Base-by-base conservation (phyloP, 768 basidiomycete species). In the Podaxis sp. region DNA sequence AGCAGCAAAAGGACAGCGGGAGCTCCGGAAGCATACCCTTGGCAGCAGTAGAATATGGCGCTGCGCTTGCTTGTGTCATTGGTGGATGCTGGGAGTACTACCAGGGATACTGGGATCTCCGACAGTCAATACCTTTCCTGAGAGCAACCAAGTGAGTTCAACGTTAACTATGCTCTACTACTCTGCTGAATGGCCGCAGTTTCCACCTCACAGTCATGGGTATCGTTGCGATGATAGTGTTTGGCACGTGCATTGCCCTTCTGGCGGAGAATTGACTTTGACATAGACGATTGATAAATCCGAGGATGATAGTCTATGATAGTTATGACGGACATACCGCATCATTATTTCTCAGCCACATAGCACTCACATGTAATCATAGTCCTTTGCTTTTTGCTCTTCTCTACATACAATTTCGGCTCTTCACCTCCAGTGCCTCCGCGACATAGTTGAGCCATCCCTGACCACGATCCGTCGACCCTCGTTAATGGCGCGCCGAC, bases 31-130 rank as follows among this genome's bases (percentile, higher is more conserved):
- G 75, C 10, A 62, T 85, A 2, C 82, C 86, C 5, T 74, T 87
- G 13, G 85, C 87, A 3, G 75, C 78, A 20, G 69, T 90, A 3
- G 79, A 87, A 63, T 76, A 87, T 53, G 70, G 72, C 13, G 83
- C 86, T 4, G 82, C 88, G 8, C 61, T 89, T 15, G 75, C 77
- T 12, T 80, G 83, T 17, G 78, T 91, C 22, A 73, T 70, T 8
- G 87, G 82, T 1, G 89, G 88, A 0, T 65, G 78, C 40, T 91
- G 85, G 86, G 88, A 89, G 73, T 92, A 89, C 64, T 81, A 83
- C 62, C 78, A 75, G 54, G 85, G 85, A 1, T 84, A 80, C 50
- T 73, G 77, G 67, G 87, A 88, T 69, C 71, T 91, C 64, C 76
- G 81, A 60, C 76, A 78, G 60, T 78, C 82, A 74, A 80, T 83